These are phyloP conservation scores for Thymus mandschuricus DNA, from an alignment of 257 asterid species.

Conservation along the genomic window DNA sequence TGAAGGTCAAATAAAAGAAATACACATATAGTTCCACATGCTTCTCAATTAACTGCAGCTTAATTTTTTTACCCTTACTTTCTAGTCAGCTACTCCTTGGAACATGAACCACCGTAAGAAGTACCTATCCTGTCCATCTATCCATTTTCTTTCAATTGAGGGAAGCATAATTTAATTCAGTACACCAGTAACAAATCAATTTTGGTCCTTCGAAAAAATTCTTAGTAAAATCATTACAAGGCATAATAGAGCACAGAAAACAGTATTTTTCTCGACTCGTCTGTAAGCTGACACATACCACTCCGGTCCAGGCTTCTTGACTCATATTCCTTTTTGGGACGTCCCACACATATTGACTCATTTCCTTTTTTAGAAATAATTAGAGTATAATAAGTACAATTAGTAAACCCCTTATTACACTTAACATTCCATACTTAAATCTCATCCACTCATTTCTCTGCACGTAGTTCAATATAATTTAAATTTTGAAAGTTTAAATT, in stretches of 20 bases:
- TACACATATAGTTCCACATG: conserved; percentile 1
- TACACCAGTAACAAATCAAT: conserved; percentile 2
- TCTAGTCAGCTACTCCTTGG: conserved; percentile 14
- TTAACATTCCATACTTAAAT: too few relatives aligned
- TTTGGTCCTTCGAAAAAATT: neutral
- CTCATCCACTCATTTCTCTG: too few relatives aligned
- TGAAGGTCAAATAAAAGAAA: neutral
- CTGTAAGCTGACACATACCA: too few relatives aligned
- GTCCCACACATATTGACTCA: too few relatives aligned
- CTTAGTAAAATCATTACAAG: neutral
- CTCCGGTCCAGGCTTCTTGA: too few relatives aligned
- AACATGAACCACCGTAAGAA: conserved; percentile 10
- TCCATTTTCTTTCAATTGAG: neutral
- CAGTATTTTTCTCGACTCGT: neutral
- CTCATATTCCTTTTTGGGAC: too few relatives aligned
- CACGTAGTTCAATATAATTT: too few relatives aligned
- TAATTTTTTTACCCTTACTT: conserved; percentile 4
- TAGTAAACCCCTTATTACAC: too few relatives aligned
- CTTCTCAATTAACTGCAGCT: neutral
- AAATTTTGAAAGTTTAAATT: too few relatives aligned
- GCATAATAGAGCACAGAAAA: neutral
- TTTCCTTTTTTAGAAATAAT: too few relatives aligned
- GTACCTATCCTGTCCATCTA: neutral
- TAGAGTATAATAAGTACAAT: too few relatives aligned
- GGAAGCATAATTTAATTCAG: neutral